Percentiles rank a stretch among this genome's conserved stretches.
Conservation (phyloP, 78 protist genomes). For the Guillardia theta region DNA sequence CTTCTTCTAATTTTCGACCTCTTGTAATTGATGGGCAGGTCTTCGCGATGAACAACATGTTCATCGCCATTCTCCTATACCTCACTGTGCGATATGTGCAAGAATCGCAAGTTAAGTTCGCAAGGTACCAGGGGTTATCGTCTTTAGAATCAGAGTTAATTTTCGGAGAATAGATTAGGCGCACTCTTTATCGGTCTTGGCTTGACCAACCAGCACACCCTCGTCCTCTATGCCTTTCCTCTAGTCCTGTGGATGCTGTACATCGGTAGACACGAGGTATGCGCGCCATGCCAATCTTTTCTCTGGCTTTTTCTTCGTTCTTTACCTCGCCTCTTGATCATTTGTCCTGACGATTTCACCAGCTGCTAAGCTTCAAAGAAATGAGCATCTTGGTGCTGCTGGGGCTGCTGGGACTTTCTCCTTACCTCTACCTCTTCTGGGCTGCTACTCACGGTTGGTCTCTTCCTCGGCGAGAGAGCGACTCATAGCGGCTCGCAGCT, state of each 20-base stretch:
- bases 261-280: not conserved
- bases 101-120: not conserved
- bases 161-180: too few species aligned
- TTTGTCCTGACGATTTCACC: too few species aligned
- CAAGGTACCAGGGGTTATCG: too few species aligned
- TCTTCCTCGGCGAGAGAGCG: too few species aligned
- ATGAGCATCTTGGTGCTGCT: not conserved
- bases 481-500: too few species aligned
- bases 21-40: too few species aligned
- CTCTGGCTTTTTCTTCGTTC: not conserved
- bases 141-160: too few species aligned
- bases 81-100: conserved; percentile 46
- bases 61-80: conserved; percentile 51
- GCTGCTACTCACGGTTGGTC: not conserved
- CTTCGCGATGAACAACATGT: conserved; percentile 72
- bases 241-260: not conserved
- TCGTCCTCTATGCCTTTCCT: conserved; percentile 55
- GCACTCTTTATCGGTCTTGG: conserved; percentile 65
- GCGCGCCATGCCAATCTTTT: not conserved
- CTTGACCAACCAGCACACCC: conserved; percentile 77
- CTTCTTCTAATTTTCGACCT: too few species aligned
- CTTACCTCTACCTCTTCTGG: not conserved
- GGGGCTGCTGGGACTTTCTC: conserved; percentile 17
- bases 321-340: too few species aligned
- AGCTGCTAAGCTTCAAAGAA: too few species aligned